Conservation (phyloP, 345 rosid species). For the Excoecaria cochinchinensis region DNA sequence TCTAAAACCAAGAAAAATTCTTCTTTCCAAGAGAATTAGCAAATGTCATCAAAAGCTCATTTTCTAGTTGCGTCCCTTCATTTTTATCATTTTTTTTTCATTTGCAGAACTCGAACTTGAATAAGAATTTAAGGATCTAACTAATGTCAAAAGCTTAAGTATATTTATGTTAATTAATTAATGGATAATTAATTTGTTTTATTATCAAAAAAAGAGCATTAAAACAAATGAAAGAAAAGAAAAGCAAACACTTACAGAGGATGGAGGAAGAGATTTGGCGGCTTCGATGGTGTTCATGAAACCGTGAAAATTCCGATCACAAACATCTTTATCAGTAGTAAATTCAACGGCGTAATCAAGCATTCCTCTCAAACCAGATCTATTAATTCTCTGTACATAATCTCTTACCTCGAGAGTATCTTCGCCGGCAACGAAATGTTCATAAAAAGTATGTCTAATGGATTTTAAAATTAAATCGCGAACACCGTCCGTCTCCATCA, state of each 20-base stretch:
- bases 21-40: background rate
- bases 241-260: slow-evolving; percentile 45
- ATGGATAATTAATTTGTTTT: background rate
- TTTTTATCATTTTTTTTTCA: too few relatives aligned
- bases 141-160: too few relatives aligned
- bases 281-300: slow-evolving; percentile 55
- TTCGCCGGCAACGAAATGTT: slow-evolving; percentile 90
- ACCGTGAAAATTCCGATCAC: slow-evolving; percentile 60
- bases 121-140: too few relatives aligned
- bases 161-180: background rate
- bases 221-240: background rate
- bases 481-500: slow-evolving; percentile 40
- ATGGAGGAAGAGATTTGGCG: slow-evolving; percentile 56
- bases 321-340: slow-evolving; percentile 47
- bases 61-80: too few relatives aligned
- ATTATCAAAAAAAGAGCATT: background rate
- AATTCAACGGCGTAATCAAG: slow-evolving; percentile 75
- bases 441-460: slow-evolving; percentile 57
- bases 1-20: background rate
- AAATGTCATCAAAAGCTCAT: too few relatives aligned
- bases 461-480: slow-evolving; percentile 40
- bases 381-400: slow-evolving; percentile 42
- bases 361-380: slow-evolving; percentile 71
- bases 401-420: slow-evolving; percentile 38
- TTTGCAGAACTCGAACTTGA: too few relatives aligned